Base-by-base conservation (phyloP, 2,329 filamentous ascomycete genomes). In the Cladorrhinum sp. region DNA sequence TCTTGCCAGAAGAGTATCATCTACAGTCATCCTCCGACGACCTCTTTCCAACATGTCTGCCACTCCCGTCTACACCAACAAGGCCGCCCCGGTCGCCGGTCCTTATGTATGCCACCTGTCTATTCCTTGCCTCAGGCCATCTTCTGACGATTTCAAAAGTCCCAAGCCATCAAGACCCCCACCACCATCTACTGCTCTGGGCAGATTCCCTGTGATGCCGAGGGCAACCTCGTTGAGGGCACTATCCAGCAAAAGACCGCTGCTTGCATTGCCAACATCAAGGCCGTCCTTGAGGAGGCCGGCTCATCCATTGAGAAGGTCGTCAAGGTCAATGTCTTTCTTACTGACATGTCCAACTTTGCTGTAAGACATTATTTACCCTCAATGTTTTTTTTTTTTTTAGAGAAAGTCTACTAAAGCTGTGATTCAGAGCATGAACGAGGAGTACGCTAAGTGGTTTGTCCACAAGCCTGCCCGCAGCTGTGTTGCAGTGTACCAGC, bases 311-410 rank as follows among this genome's bases (percentile, higher is more conserved):
- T 98, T 61, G 77, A 85, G 65, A 90, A 87, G 76, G 88, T 96
- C 51, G 90, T 97, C 78, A 96, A 97, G 84, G 90, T 92, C 69
- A 91, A 87, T 73, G 89, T 96, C 72, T 98, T 97, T 83, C 79
- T 98, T 64, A 88, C 89, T 55, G 90, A 96, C 76, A 98, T 98
- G 93, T 85, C 82, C 65, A 83, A 95, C 77, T 98, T 98, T 73
- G 87, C 84, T 54, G 81, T 83, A 71, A 67, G 80, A 56, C 3
- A 12, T 49, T 18, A 22, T 9, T 24, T 10, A 2, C 5, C 16
- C 27, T 50, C 12, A 16, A 20, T 12, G 32, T 3, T 36, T 6
- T 16, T 2, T 13, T 25, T 38, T 16, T 24, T 8, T 70, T 16
- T 45, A 49, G 58, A 55, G 32, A 53, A 52, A n/a, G 29, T 22